Conservation (phyloP, 2,329 filamentous ascomycete genomes). For the Fusarium sp. region DNA sequence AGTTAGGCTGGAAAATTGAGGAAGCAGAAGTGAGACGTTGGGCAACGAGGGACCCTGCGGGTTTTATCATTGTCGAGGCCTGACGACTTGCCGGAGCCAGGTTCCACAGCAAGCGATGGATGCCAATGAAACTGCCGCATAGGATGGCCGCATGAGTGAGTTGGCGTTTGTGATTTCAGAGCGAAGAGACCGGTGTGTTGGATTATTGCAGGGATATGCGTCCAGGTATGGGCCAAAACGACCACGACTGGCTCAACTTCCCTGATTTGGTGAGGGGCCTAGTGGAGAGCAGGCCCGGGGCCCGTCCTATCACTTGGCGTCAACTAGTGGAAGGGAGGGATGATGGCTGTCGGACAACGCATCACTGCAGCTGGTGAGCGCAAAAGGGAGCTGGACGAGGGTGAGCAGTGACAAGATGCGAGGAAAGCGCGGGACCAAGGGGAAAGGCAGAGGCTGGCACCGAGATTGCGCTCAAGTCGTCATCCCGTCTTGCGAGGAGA, state of each 20-base stretch:
- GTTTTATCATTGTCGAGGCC: constrained; percentile 59
- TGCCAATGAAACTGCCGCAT: constrained; percentile 42
- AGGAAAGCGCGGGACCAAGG: constrained; percentile 14
- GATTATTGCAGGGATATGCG: constrained; percentile 47
- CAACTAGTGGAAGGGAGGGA: constrained; percentile 53
- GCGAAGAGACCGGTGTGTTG: constrained; percentile 42
- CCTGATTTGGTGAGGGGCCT: constrained; percentile 53
- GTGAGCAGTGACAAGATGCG: constrained; percentile 19
- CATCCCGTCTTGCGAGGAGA: constrained; percentile 30
- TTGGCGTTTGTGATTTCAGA: constrained; percentile 55
- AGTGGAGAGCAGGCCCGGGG: constrained; percentile 52
- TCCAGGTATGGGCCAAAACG: constrained; percentile 42
- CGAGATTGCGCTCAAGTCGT: constrained; percentile 39
- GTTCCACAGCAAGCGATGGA: constrained; percentile 40
- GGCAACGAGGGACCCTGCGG: constrained; percentile 60
- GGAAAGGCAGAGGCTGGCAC: constrained; percentile 35
- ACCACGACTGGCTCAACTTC: constrained; percentile 52
- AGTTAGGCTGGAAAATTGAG: constrained; percentile 51
- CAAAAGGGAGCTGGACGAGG: constrained; percentile 40
- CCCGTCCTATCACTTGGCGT: constrained; percentile 58
- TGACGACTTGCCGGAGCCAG: constrained; percentile 41
- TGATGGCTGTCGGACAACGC: constrained; percentile 60
- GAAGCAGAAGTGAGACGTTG: constrained; percentile 48
- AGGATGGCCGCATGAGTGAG: constrained; percentile 59
- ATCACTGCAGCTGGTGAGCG: constrained; percentile 54